Conservation (phyloP, 164 flowering plant species). For the Hamamelis virginiana region DNA sequence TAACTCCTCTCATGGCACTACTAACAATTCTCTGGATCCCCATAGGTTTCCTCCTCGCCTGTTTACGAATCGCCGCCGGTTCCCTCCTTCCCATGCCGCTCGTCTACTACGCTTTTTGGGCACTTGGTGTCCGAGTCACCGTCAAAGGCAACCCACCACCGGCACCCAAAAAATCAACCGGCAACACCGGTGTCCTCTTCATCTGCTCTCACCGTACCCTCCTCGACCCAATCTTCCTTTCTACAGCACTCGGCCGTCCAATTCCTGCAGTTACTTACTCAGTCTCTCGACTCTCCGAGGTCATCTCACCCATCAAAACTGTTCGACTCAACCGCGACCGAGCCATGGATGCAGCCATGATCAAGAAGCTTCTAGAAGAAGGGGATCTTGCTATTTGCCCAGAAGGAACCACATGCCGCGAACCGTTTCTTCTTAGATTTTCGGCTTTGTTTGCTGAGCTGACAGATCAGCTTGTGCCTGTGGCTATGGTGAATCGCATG, state of each 20-base stretch:
- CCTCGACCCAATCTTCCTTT: constrained; percentile 60
- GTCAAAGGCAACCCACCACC: constrained; percentile 63
- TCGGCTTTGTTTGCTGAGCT: constrained; percentile 61
- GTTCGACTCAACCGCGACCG: constrained; percentile 60
- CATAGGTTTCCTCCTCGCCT: constrained; percentile 48
- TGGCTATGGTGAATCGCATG: constrained; percentile 57
- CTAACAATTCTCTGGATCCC: constrained; percentile 50
- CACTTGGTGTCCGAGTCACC: constrained; percentile 56
- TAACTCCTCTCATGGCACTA: constrained; percentile 37
- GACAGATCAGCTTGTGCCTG: constrained; percentile 64
- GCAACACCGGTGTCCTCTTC: constrained; percentile 53
- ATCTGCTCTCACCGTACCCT: constrained; percentile 64
- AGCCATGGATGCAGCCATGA: constrained; percentile 57
- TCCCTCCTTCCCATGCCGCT: constrained; percentile 55
- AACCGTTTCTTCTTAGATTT: constrained; percentile 64
- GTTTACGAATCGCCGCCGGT: constrained; percentile 51
- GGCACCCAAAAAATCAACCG: constrained; percentile 30
- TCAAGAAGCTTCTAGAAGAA: constrained; percentile 48
- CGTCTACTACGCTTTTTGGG: constrained; percentile 47
- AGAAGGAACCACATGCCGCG: constrained; percentile 72
- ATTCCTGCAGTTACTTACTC: constrained; percentile 65
- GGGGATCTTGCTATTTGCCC: constrained; percentile 78
- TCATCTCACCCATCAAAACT: constrained; percentile 73
- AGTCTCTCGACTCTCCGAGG: constrained; percentile 54
- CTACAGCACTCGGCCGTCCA: constrained; percentile 52